These are phyloP conservation scores for Ophioceras dolichostomum DNA, from an alignment of 2,329 filamentous ascomycete species.

Conservation along the genomic window DNA sequence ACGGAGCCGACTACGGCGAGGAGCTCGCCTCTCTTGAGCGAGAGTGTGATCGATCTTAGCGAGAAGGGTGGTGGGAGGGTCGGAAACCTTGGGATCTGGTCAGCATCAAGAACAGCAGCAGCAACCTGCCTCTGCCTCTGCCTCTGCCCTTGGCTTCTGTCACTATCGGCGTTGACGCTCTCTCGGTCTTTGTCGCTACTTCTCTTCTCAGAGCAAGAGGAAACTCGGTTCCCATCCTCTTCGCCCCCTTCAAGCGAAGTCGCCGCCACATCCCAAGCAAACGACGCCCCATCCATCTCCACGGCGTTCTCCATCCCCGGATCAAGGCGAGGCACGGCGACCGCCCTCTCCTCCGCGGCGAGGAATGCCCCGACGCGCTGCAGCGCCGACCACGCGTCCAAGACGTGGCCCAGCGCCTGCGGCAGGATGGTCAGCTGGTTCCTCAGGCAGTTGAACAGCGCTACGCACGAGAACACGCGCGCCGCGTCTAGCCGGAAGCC, in stretches of 20 bases:
- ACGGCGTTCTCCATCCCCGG: not conserved
- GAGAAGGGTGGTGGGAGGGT: slow-evolving; percentile 9
- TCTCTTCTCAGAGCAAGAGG: too few relatives aligned
- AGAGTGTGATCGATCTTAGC: slow-evolving; percentile 9
- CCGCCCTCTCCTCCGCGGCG: slow-evolving; percentile 10
- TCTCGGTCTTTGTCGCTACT: not conserved
- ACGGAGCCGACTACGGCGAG: slow-evolving; percentile 19
- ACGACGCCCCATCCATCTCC: not conserved
- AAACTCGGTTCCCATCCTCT: not conserved
- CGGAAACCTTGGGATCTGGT: slow-evolving; percentile 4
- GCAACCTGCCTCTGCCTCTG: too few relatives aligned
- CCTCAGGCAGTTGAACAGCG: slow-evolving; percentile 11
- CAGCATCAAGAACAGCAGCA: too few relatives aligned
- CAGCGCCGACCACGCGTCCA: slow-evolving; percentile 16
- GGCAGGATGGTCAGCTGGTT: slow-evolving; percentile 10
- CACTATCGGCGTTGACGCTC: not conserved
- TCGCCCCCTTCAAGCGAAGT: slow-evolving; percentile 14
- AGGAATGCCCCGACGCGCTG: slow-evolving; percentile 19
- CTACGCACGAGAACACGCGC: slow-evolving; percentile 10
- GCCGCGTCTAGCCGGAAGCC: slow-evolving; percentile 4
- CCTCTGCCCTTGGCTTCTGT: not conserved
- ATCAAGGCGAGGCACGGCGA: slow-evolving; percentile 9
- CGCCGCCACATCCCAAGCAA: slow-evolving; percentile 11
- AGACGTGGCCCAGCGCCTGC: slow-evolving; percentile 12
- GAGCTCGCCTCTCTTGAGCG: slow-evolving; percentile 13